Evolutionary conservation across 345 rosid genomes (phyloP).

Genomic region (Rhodomyrtus tomentosa): DNA sequence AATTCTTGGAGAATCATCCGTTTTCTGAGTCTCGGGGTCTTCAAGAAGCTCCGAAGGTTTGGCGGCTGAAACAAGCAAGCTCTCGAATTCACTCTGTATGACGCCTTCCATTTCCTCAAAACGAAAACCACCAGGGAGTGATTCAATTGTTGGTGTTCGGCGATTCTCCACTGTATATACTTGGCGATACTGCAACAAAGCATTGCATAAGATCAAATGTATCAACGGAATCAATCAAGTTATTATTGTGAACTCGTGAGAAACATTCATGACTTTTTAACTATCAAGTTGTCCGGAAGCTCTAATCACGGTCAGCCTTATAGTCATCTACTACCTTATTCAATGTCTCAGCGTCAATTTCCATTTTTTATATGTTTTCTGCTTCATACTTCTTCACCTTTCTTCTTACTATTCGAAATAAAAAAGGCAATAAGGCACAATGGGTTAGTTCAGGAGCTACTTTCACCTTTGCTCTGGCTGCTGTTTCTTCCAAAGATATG

Average conservation of each 20-base stretch:
- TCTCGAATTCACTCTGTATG: neutral
- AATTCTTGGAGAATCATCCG: neutral
- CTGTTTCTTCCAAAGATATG: neutral
- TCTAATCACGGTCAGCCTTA: neutral
- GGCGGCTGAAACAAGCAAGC: neutral
- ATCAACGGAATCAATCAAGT: neutral
- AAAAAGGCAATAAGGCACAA: neutral
- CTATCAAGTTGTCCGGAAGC: neutral
- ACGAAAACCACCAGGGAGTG: accelerated
- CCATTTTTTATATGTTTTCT: neutral
- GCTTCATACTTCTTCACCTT: neutral
- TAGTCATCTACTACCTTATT: neutral
- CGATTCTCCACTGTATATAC: neutral
- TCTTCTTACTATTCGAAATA: neutral
- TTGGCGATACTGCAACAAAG: neutral
- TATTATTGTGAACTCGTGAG: neutral
- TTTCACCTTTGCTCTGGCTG: neutral
- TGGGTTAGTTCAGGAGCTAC: neutral
- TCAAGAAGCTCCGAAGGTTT: neutral
- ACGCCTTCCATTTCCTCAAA: neutral
- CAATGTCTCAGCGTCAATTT: neutral
- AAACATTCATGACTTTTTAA: neutral
- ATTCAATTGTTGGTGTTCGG: neutral
- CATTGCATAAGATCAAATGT: neutral
- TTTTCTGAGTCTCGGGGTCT: neutral